Evolutionary conservation across 371 early-diverging fungal species (phyloP).

Genomic region (Lichtheimia ornata): DNA sequence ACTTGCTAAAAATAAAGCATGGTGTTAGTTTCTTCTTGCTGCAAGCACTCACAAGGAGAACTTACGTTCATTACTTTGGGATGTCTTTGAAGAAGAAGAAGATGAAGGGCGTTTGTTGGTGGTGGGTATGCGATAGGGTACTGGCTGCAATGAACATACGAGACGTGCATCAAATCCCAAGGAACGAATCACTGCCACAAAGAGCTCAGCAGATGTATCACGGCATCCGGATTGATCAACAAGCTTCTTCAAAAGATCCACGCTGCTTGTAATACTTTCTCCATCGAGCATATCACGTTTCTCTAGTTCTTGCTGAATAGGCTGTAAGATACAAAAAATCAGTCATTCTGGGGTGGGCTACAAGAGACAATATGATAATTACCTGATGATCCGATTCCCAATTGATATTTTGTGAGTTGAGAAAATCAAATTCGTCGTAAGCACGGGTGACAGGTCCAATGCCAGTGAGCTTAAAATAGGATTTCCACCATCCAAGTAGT

Average conservation of each 20-base stretch:
- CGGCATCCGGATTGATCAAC: conserved; percentile 29
- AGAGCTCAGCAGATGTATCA: conserved; percentile 59
- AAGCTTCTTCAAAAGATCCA: conserved; percentile 26
- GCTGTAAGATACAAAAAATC: neutral
- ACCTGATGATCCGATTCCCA: conserved; percentile 10
- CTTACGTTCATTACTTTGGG: neutral
- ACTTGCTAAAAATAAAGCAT: conserved; percentile 5
- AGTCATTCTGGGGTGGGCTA: neutral
- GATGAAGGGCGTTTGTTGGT: neutral
- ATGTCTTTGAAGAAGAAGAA: no score
- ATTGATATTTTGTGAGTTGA: conserved; percentile 17
- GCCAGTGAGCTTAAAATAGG: conserved; percentile 49
- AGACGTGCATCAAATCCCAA: conserved; percentile 59
- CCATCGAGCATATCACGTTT: conserved; percentile 15
- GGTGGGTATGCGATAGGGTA: conserved; percentile 52
- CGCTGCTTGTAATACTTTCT: conserved; percentile 22
- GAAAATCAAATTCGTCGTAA: conserved; percentile 29
- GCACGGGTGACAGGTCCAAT: conserved; percentile 41
- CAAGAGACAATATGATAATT: neutral
- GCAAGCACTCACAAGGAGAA: no score
- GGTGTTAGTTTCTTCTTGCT: no score
- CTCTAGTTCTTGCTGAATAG: conserved; percentile 4
- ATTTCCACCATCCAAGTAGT: conserved; percentile 61
- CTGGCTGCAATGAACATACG: conserved; percentile 68
- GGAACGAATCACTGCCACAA: conserved; percentile 59